A percentile compares a stretch with the other conserved stretches of the same genome.
Evolutionary conservation across 352 stramenopile genomes (phyloP).

Genomic region (Phytophthora idaei): DNA sequence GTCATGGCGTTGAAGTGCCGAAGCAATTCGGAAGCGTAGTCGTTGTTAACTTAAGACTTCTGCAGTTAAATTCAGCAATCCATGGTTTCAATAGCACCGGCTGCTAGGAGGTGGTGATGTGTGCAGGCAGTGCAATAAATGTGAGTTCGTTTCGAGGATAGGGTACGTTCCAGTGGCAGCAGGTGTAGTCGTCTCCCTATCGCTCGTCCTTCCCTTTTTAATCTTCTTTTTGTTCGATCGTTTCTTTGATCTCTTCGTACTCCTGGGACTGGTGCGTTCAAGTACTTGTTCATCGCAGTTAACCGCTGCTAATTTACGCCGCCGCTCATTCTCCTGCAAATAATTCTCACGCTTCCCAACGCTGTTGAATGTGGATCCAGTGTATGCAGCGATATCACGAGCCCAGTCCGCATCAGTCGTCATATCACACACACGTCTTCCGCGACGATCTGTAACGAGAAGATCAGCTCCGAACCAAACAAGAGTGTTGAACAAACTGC

Average conservation of each 20-base stretch:
- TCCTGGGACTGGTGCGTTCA: background rate
- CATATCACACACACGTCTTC: slow-evolving; percentile 18
- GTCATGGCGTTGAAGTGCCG: no score
- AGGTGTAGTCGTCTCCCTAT: background rate
- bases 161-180: background rate
- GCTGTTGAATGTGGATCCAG: background rate
- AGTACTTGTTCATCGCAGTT: background rate
- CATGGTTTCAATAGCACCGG: background rate
- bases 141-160: background rate
- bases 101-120: background rate
- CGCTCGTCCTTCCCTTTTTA: background rate
- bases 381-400: slow-evolving; percentile 15
- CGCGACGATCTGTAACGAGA: slow-evolving; percentile 12
- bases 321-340: background rate
- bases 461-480: slow-evolving; percentile 21
- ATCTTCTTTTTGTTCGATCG: background rate
- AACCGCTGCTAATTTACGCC: background rate
- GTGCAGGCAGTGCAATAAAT: background rate
- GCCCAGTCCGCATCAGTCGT: slow-evolving; percentile 15
- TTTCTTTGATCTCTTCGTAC: background rate
- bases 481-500: slow-evolving; percentile 19
- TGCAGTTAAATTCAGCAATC: no score
- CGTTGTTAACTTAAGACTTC: no score
- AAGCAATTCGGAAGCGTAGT: no score
- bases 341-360: background rate